Conservation (phyloP, 805 yeast species). For the Metschnikowia amazonensis region DNA sequence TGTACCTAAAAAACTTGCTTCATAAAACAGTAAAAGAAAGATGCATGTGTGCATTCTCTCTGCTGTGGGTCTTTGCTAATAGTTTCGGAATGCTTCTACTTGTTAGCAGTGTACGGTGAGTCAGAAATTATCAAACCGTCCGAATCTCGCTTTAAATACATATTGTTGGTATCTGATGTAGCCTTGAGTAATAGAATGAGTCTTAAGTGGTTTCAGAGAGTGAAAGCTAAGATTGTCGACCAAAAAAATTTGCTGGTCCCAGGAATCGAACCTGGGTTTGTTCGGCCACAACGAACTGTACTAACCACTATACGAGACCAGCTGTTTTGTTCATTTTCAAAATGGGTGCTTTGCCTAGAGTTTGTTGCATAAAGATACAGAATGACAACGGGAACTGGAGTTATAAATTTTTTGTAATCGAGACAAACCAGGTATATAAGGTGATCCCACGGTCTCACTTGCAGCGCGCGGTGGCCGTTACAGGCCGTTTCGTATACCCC, state of each 20-base stretch:
- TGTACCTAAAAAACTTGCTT: slow-evolving; percentile 2
- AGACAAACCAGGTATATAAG: no score
- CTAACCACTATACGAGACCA: slow-evolving; percentile 64
- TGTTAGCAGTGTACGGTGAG: neutral
- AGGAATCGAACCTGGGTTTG: slow-evolving; percentile 73
- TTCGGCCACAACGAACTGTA: slow-evolving; percentile 72
- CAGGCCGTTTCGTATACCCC: no score
- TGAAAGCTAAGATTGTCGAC: no score
- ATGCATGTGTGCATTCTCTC: neutral
- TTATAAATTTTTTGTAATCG: no score
- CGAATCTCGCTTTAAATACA: slow-evolving; percentile 2
- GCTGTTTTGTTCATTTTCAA: no score
- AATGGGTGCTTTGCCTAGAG: no score
- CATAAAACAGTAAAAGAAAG: neutral
- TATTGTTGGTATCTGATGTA: neutral
- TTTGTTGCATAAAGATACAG: no score
- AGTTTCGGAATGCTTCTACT: neutral
- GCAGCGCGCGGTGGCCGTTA: no score
- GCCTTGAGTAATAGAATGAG: neutral
- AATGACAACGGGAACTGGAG: no score
- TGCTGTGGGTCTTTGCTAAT: slow-evolving; percentile 3
- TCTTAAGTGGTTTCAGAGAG: no score
- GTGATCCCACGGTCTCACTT: no score
- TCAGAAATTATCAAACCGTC: neutral
- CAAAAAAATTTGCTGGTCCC: slow-evolving; percentile 55